Evolutionary conservation across 2,329 filamentous ascomycete genomes (phyloP).

Genomic region (Aulographum hederae): DNA sequence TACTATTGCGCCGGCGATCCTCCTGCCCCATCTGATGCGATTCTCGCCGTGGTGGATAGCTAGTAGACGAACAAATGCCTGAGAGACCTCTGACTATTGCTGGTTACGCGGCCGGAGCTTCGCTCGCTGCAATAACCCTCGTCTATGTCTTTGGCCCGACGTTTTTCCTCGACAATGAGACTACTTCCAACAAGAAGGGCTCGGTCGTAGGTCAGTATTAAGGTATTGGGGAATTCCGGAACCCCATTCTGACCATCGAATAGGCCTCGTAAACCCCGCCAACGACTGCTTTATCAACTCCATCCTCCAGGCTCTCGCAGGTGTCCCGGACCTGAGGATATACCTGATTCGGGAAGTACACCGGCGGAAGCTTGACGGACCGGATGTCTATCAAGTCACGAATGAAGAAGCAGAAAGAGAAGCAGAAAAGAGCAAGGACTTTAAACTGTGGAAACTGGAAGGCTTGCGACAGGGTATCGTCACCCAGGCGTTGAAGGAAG

Average conservation of each 20-base stretch:
- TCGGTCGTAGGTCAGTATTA: no score
- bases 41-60: no score
- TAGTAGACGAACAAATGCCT: no score
- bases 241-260: no score
- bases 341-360: constrained; percentile 89
- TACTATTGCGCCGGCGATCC: no score
- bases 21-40: no score
- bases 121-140: constrained; percentile 81
- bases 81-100: constrained; percentile 58
- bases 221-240: no score
- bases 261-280: constrained; percentile 72
- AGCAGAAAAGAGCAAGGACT: constrained; percentile 16
- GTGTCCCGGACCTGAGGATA: constrained; percentile 69
- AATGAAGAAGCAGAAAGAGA: constrained; percentile 27
- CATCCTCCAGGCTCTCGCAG: constrained; percentile 80
- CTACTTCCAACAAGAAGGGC: constrained; percentile 55
- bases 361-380: constrained; percentile 60
- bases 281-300: constrained; percentile 77
- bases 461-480: constrained; percentile 64
- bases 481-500: constrained; percentile 75
- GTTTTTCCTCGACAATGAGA: constrained; percentile 77
- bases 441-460: constrained; percentile 29
- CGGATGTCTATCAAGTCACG: constrained; percentile 52
- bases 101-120: constrained; percentile 88
- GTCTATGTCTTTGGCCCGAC: constrained; percentile 98